Conservation (phyloP, 805 yeast species). For the Ogataea glucozyma region DNA sequence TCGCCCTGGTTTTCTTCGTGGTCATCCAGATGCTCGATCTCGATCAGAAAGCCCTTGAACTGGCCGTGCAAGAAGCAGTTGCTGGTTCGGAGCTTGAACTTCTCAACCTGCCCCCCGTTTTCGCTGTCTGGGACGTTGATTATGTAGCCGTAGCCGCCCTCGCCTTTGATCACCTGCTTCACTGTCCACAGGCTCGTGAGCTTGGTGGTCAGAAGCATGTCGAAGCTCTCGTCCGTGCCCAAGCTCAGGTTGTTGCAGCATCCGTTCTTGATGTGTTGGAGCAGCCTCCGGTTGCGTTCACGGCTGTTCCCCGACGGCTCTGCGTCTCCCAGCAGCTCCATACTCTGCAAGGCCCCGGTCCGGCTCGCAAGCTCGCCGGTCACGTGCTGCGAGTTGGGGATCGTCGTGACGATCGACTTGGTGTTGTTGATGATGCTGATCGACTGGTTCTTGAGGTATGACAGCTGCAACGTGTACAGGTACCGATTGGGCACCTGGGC, state of each 20-base stretch:
- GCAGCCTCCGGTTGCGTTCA: constrained; percentile 27
- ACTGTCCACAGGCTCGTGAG: constrained; percentile 69
- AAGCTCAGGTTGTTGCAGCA: constrained; percentile 49
- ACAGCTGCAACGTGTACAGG: constrained; percentile 51
- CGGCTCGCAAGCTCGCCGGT: constrained; percentile 13
- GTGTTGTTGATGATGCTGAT: constrained; percentile 50
- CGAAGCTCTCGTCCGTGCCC: constrained; percentile 50
- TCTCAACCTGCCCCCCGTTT: constrained; percentile 37
- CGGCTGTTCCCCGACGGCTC: too few relatives aligned
- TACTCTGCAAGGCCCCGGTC: too few relatives aligned
- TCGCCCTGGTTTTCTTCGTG: constrained; percentile 18
- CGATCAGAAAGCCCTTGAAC: constrained; percentile 69
- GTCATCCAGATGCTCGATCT: constrained; percentile 49
- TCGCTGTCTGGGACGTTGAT: constrained; percentile 36
- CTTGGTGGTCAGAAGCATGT: constrained; percentile 53
- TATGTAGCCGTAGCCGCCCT: constrained; percentile 68
- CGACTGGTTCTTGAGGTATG: constrained; percentile 49
- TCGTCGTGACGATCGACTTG: constrained; percentile 36
- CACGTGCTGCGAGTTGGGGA: constrained; percentile 26
- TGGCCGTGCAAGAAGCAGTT: constrained; percentile 74
- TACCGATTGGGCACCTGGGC: constrained; percentile 44
- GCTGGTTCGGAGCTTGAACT: constrained; percentile 58
- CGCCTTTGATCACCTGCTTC: constrained; percentile 71
- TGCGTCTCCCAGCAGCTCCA: too few relatives aligned
- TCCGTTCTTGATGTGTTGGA: constrained; percentile 37